Base-by-base conservation (phyloP, 257 asterid genomes). In the Henckelia pumila region DNA sequence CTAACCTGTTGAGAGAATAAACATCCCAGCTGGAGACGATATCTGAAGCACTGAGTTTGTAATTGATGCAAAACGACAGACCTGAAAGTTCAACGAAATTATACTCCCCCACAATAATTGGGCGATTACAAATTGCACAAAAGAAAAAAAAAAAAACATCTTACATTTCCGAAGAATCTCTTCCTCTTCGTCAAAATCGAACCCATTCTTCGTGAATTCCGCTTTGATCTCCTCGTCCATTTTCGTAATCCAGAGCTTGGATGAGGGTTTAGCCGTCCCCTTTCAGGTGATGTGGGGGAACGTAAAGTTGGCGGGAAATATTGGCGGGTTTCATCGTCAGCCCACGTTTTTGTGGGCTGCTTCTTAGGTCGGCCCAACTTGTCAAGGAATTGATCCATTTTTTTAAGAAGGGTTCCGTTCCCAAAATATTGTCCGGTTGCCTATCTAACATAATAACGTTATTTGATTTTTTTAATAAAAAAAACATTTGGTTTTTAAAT, bases 11-110 rank as follows among this genome's bases (percentile, higher is more conserved):
- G 67, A 91, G 72, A 21, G 96, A 87, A 79, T 80, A 94, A 25
- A 75, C 79, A 1, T 94, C 99, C 97, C 97, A 94, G 80, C 88
- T 87, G 72, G 95, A 85, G 50, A 91, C 97, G 19, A 94, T 82
- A 76, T 91, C 99, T 30, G 95, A 80, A 71, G 99, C 86, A 76
- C 91, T 89, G 67, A 91, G 84, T 79, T 86, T 83, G 87, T 84
- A 88, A 75, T 91, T 84, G 52, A 87, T 89, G 52, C 97, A 87
- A 73, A 79, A 80, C n/a, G 97, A 82, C 23, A 91, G 81, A 77
- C 93, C 97, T 94, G 62, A 73, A 55, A 71, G 35, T 66, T 32
- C 8, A 21, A 60, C 28, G 22, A 26, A 49, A 26, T 40, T n/a
- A 47, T 9, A 26, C 17, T 22, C 35, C 21, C 19, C 19, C 2